Percentiles rank a stretch among this genome's conserved stretches.
Evolutionary conservation across 2,329 filamentous ascomycete genomes (phyloP).

Genomic region (Venturia aucupariae): DNA sequence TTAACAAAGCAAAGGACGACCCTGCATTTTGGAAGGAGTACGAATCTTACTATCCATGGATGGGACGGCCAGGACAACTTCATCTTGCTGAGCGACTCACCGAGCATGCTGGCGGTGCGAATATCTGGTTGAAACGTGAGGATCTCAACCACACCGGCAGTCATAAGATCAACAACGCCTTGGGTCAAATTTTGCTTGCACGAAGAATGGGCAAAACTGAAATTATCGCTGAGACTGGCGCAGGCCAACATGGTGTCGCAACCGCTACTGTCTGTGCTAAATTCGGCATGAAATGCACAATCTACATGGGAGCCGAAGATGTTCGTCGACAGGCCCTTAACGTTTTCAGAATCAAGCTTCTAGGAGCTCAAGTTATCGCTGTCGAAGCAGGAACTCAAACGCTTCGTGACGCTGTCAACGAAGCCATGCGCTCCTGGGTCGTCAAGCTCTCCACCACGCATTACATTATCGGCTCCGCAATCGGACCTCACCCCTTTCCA

Average conservation of each 20-base stretch:
- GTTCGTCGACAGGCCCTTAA: slow-evolving; percentile 93
- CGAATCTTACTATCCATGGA: slow-evolving; percentile 91
- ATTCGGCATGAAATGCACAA: slow-evolving; percentile 95
- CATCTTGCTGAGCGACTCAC: slow-evolving; percentile 85
- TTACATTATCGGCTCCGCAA: slow-evolving; percentile 96
- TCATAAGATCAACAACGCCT: slow-evolving; percentile 98
- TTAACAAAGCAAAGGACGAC: slow-evolving; percentile 78
- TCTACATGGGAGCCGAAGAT: slow-evolving; percentile 98
- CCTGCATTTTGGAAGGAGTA: slow-evolving; percentile 96
- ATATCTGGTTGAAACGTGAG: slow-evolving; percentile 96
- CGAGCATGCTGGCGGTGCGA: slow-evolving; percentile 80
- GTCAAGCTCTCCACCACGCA: slow-evolving; percentile 87
- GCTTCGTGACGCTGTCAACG: slow-evolving; percentile 66
- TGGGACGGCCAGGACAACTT: slow-evolving; percentile 86
- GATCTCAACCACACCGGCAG: slow-evolving; percentile 96
- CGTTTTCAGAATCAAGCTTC: slow-evolving; percentile 95
- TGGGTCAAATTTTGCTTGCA: slow-evolving; percentile 86
- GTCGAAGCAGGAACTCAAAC: slow-evolving; percentile 79
- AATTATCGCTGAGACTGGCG: slow-evolving; percentile 96
- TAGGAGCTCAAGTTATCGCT: slow-evolving; percentile 84
- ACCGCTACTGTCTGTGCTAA: slow-evolving; percentile 97
- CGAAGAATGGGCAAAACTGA: slow-evolving; percentile 82
- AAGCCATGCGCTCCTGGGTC: slow-evolving; percentile 90
- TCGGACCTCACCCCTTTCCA: slow-evolving; percentile 95
- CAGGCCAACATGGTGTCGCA: slow-evolving; percentile 94